Conservation (phyloP, 345 rosid genomes). For the Streptanthus diversifolius region DNA sequence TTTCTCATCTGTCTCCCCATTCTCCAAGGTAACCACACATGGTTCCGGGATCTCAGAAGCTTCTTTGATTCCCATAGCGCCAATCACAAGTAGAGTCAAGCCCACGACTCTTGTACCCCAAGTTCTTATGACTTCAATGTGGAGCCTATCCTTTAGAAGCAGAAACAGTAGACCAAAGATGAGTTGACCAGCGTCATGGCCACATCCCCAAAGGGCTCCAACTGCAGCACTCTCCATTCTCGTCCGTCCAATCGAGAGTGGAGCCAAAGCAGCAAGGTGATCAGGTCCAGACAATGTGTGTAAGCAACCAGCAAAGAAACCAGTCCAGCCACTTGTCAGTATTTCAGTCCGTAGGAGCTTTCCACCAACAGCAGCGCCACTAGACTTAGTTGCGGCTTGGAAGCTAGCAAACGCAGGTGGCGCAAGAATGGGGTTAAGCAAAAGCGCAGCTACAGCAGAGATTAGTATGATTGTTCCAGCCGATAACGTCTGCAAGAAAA, state of each 20-base stretch:
- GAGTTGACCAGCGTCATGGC: slow-evolving; percentile 94
- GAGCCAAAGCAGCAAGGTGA: slow-evolving; percentile 97
- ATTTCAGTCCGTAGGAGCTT: slow-evolving; percentile 54
- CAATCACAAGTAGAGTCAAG: slow-evolving; percentile 70
- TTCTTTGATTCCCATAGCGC: slow-evolving; percentile 84
- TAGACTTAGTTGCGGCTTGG: slow-evolving; percentile 51
- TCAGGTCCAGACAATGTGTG: slow-evolving; percentile 96
- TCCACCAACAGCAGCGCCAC: slow-evolving; percentile 52
- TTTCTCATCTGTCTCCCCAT: slow-evolving; percentile 61
- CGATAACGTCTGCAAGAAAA: slow-evolving; percentile 43
- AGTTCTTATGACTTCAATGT: slow-evolving; percentile 71
- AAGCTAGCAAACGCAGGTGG: slow-evolving; percentile 78
- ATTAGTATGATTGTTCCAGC: slow-evolving; percentile 46
- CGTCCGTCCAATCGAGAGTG: slow-evolving; percentile 85
- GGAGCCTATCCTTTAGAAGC: slow-evolving; percentile 77
- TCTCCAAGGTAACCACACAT: slow-evolving; percentile 61
- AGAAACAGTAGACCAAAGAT: slow-evolving; percentile 77
- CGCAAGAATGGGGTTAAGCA: slow-evolving; percentile 64
- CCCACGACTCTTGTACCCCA: slow-evolving; percentile 98
- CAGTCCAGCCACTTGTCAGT: slow-evolving; percentile 83
- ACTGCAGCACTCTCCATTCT: slow-evolving; percentile 87
- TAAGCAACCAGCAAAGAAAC: slow-evolving; percentile 92
- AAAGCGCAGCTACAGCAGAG: slow-evolving; percentile 49
- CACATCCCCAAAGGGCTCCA: slow-evolving; percentile 99
- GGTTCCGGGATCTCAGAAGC: slow-evolving; percentile 81